Evolutionary conservation across 495 filamentous ascomycete genomes (phyloP), one percentile per base, ranked within the genome.

Genomic region (Hypoxylon lienhwacheense): DNA sequence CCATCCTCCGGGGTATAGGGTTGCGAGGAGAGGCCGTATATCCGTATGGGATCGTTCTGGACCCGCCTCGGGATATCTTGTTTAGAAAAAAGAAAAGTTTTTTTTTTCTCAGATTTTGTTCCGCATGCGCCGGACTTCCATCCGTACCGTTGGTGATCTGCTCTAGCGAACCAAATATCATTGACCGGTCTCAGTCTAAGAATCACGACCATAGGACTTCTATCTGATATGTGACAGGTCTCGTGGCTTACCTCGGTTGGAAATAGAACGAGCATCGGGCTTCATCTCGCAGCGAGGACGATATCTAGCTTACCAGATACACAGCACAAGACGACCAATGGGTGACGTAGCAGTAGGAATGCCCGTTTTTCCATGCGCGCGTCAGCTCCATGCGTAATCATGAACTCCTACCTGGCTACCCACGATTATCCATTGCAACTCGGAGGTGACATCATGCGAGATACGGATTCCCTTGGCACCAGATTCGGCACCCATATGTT

Each of bases 401-500:
- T 14, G 31, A 59, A 24, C 28, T 46, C 29, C 49, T 15, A 44
- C 22, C 31, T 17, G 43, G 12, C 19, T 41, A 47, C 47, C 5
- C 41, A 41, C 21, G 26, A 34, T 15, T 28, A 17, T 6, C 28
- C 16, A 21, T 47, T 39, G 32, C 32, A 44, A 28, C 33, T 14
- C n/a, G 32, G 47, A 48, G 41, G 52, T 53, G 58, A 53, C 47
- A 61, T 61, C 52, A 61, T 56, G 47, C 58, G 40, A 61, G 52
- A 61, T 53, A 45, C 14, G 37, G 15, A 47, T 22, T 47, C 29
- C 36, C 58, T 53, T 61, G 50, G 58, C 58, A 28, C 26, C 24
- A 61, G 58, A 61, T 61, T 56, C 58, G 58, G 58, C 43, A 61
- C 47, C 56, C 48, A 8, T 5, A 37, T 44, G 52, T 61, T 48